phyloP scores from a whole-genome alignment of 2,329 filamentous ascomycete species.

The Graphium sp. region DNA sequence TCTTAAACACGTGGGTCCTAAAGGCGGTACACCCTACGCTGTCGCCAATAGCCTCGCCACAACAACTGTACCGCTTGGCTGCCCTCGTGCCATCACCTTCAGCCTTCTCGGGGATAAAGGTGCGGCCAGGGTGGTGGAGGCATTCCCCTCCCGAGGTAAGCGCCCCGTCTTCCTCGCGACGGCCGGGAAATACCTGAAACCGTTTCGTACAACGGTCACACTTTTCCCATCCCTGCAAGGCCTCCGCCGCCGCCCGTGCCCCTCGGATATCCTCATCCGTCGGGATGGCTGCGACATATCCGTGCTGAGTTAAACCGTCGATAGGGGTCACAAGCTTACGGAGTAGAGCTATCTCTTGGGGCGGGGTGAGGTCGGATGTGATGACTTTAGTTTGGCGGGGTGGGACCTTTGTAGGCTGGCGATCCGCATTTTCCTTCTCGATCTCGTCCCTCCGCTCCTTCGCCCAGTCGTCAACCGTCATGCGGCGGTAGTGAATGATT shows the following conservation, averaged over 20 bases:
- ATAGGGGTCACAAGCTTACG: slow-evolving; percentile 47
- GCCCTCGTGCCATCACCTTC: slow-evolving; percentile 37
- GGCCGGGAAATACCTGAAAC: slow-evolving; percentile 84
- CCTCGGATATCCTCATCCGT: slow-evolving; percentile 46
- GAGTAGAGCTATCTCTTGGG: slow-evolving; percentile 53
- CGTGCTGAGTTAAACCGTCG: slow-evolving; percentile 43
- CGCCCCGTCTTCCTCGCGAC: slow-evolving; percentile 58
- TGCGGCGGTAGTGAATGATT: slow-evolving; percentile 60
- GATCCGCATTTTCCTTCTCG: background rate
- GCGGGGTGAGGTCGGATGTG: slow-evolving; percentile 48
- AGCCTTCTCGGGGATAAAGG: slow-evolving; percentile 39
- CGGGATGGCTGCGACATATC: slow-evolving; percentile 60
- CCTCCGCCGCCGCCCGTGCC: slow-evolving; percentile 46
- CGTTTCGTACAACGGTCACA: slow-evolving; percentile 77
- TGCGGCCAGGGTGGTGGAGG: slow-evolving; percentile 63
- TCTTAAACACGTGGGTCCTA: slow-evolving; percentile 75
- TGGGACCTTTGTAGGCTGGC: slow-evolving; percentile 3
- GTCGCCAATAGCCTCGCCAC: slow-evolving; percentile 56
- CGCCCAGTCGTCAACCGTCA: slow-evolving; percentile 53
- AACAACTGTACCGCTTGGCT: slow-evolving; percentile 60
- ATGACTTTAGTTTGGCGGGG: slow-evolving; percentile 25
- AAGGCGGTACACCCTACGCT: slow-evolving; percentile 56
- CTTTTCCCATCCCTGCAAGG: slow-evolving; percentile 63
- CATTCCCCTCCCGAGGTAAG: slow-evolving; percentile 66
- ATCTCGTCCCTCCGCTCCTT: slow-evolving; percentile 28